phyloP scores from a whole-genome alignment of 306 rosid genomes.

The Alnus rubra region DNA sequence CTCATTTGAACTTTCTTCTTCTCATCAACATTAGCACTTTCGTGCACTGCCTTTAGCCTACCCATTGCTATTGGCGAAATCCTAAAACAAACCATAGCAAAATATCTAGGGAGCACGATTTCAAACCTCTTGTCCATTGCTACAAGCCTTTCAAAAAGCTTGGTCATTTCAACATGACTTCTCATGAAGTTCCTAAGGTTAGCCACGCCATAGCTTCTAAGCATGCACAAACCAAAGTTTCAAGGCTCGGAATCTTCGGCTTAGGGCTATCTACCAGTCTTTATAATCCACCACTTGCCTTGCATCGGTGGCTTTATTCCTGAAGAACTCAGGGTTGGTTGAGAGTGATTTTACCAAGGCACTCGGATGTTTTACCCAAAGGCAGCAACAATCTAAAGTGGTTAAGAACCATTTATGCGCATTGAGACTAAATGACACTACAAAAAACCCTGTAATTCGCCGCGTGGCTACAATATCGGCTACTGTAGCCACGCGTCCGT shows the following conservation, averaged over 20 bases:
- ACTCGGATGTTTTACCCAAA: slow-evolving; percentile 33
- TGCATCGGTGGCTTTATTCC: slow-evolving; percentile 13
- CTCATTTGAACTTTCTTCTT: slow-evolving; percentile 17
- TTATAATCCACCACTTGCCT: slow-evolving; percentile 35
- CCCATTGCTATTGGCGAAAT: not conserved
- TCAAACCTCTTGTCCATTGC: slow-evolving; percentile 27
- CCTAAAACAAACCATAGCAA: slow-evolving; percentile 36
- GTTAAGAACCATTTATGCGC: slow-evolving; percentile 51
- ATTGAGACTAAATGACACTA: slow-evolving; percentile 37
- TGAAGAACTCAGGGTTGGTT: slow-evolving; percentile 14
- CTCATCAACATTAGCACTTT: not conserved
- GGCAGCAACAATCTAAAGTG: slow-evolving; percentile 39
- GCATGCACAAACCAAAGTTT: slow-evolving; percentile 28
- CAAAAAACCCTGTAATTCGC: too few species aligned
- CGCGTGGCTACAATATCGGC: too few species aligned
- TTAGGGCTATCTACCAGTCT: slow-evolving; percentile 35
- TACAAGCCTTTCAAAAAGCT: slow-evolving; percentile 32
- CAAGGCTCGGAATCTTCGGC: slow-evolving; percentile 25
- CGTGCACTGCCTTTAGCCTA: too few species aligned
- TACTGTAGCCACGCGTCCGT: too few species aligned
- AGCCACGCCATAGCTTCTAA: slow-evolving; percentile 29
- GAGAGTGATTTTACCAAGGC: slow-evolving; percentile 24
- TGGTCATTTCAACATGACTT: slow-evolving; percentile 31
- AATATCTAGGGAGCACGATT: slow-evolving; percentile 27
- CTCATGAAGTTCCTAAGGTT: slow-evolving; percentile 28